phyloP scores from a whole-genome alignment of 2,329 filamentous ascomycete species.

The Venturia aucupariae region DNA sequence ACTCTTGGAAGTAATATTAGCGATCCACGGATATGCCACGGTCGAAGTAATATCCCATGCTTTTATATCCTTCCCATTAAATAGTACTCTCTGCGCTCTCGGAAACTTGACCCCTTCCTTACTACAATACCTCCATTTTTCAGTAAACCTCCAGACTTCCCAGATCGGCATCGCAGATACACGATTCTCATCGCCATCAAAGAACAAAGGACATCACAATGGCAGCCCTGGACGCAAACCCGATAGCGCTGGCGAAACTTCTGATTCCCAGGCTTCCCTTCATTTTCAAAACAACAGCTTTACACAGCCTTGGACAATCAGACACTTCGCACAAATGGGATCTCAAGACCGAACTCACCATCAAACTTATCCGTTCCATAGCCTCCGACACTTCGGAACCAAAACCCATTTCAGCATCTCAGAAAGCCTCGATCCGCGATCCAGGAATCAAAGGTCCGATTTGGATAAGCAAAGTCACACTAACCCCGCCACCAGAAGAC shows the following conservation, averaged over 20 bases:
- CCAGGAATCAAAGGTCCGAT: conserved; percentile 65
- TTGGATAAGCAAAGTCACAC: conserved; percentile 67
- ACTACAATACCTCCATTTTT: background rate
- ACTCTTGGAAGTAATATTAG: background rate
- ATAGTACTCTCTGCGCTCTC: too few relatives aligned
- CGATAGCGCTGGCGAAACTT: background rate
- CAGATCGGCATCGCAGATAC: background rate
- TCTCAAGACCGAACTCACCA: conserved; percentile 61
- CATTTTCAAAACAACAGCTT: conserved; percentile 45
- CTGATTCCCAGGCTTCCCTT: conserved; percentile 9
- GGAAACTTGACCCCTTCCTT: background rate
- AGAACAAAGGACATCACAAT: background rate
- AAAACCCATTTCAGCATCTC: conserved; percentile 50
- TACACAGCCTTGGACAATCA: conserved; percentile 59
- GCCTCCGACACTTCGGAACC: conserved; percentile 21
- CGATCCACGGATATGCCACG: background rate
- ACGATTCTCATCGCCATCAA: background rate
- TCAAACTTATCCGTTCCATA: conserved; percentile 47
- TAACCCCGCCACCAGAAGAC: conserved; percentile 51
- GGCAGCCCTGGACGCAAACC: background rate
- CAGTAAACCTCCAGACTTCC: background rate
- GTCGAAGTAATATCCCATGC: background rate
- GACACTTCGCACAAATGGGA: conserved; percentile 68
- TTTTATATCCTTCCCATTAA: background rate
- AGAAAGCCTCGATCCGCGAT: conserved; percentile 52